phyloP scores from a whole-genome alignment of 1,284 basidiomycete genomes.

The Irpex rosettiformis region DNA sequence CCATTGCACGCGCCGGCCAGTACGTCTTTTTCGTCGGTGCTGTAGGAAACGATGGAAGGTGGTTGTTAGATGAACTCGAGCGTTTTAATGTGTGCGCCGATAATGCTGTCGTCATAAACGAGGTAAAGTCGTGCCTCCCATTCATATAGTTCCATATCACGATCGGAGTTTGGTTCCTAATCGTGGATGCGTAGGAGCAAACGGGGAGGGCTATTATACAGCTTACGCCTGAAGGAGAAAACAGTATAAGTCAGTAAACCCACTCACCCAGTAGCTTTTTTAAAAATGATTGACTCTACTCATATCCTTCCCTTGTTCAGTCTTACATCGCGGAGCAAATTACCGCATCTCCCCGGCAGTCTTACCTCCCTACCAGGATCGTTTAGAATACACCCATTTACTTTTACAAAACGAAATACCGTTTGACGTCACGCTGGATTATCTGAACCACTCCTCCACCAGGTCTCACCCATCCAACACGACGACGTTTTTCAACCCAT shows the following conservation, averaged over 20 bases:
- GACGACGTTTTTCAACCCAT: conserved; percentile 49
- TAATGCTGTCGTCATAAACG: conserved; percentile 32
- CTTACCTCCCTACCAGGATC: conserved; percentile 15
- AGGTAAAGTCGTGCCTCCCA: too few relatives aligned
- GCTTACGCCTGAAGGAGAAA: conserved; percentile 50
- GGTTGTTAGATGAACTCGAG: conserved; percentile 39
- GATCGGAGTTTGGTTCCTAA: too few relatives aligned
- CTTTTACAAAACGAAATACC: conserved; percentile 60
- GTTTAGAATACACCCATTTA: conserved; percentile 41
- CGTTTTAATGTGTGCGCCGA: conserved; percentile 36
- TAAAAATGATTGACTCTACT: not conserved
- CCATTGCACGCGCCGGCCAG: conserved; percentile 46
- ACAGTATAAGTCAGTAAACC: conserved; percentile 45
- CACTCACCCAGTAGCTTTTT: conserved; percentile 2
- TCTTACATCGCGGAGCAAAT: conserved; percentile 56
- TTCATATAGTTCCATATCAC: too few relatives aligned
- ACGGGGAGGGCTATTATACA: conserved; percentile 59
- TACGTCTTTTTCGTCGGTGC: conserved; percentile 44
- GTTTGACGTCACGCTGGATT: conserved; percentile 36
- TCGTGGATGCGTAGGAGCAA: conserved; percentile 39
- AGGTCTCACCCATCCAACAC: conserved; percentile 13
- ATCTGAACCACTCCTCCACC: conserved; percentile 30
- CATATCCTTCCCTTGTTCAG: conserved; percentile 34
- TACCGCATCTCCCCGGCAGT: conserved; percentile 31
- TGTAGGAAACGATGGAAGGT: conserved; percentile 43